A percentile compares a stretch with the other conserved stretches of the same genome.
phyloP scores from a whole-genome alignment of 768 basidiomycete species.

The Boletus tylopilopsis region DNA sequence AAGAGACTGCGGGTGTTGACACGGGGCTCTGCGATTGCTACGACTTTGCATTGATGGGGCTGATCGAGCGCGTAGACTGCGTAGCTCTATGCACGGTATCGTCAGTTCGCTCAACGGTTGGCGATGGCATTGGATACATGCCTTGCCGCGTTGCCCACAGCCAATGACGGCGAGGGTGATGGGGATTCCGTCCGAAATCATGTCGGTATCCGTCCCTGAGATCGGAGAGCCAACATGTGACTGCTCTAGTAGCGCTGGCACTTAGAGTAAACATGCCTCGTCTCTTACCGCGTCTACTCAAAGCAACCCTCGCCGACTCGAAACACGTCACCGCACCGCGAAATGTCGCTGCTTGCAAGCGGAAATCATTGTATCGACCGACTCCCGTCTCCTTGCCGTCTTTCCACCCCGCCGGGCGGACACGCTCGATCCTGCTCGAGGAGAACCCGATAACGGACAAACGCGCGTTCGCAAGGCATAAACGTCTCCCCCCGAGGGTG shows the following conservation, averaged over 20 bases:
- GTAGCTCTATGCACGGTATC: constrained; percentile 47
- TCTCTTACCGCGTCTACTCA: constrained; percentile 62
- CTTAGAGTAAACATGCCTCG: constrained; percentile 73
- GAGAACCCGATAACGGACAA: constrained; percentile 55
- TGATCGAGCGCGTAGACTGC: constrained; percentile 54
- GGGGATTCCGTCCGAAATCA: constrained; percentile 7
- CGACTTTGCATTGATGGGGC: constrained; percentile 68
- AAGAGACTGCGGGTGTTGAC: constrained; percentile 58
- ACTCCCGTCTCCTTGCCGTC: constrained; percentile 37
- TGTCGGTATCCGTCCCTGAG: constrained; percentile 17
- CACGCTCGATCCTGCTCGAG: constrained; percentile 61
- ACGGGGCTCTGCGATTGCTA: constrained; percentile 84
- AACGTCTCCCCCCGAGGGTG: constrained; percentile 50
- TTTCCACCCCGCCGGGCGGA: constrained; percentile 40
- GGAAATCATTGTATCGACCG: constrained; percentile 36
- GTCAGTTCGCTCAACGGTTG: not conserved
- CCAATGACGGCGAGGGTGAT: constrained; percentile 77
- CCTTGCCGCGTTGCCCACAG: constrained; percentile 80
- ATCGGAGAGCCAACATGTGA: too few relatives aligned
- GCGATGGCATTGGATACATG: constrained; percentile 25
- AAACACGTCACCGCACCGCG: constrained; percentile 12
- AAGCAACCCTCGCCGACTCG: constrained; percentile 12
- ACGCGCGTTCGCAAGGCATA: constrained; percentile 49
- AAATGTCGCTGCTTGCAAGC: constrained; percentile 10
- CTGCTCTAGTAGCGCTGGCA: not conserved